A percentile compares a stretch with the other conserved stretches of the same genome.
These are phyloP conservation scores for Eimeria maxima DNA, from an alignment of 169 alveolate species.

Conservation along the genomic window DNA sequence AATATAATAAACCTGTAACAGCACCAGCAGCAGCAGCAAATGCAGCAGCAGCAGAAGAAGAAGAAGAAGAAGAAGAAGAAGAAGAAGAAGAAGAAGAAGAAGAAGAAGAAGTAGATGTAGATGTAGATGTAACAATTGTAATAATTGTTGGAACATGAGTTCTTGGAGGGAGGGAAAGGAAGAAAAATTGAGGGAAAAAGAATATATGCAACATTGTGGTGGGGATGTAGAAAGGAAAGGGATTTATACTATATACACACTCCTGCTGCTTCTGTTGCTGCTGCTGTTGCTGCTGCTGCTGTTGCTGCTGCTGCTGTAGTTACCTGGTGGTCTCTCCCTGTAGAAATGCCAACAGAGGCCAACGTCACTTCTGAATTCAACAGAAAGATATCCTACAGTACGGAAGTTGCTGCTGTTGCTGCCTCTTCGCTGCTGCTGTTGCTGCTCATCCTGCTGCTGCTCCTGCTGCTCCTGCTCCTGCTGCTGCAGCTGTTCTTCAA, in stretches of 20 bases:
- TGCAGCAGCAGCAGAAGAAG: neutral
- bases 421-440: neutral
- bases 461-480: conserved; percentile 23
- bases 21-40: neutral
- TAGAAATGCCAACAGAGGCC: conserved; percentile 72
- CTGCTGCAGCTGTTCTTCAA: neutral
- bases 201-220: too few relatives aligned
- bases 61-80: neutral
- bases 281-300: conserved; percentile 54
- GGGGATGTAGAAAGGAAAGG: too few relatives aligned
- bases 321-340: conserved; percentile 22
- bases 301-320: conserved; percentile 14
- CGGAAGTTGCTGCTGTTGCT: neutral
- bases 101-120: too few relatives aligned
- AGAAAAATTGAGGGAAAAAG: too few relatives aligned
- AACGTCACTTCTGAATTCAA: conserved; percentile 72
- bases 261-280: neutral
- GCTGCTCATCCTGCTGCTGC: conserved; percentile 60
- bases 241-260: too few relatives aligned
- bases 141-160: too few relatives aligned
- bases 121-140: too few relatives aligned
- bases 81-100: neutral
- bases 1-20: neutral
- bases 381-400: conserved; percentile 10
- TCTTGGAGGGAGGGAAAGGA: too few relatives aligned